Conservation (phyloP, 2,329 filamentous ascomycete genomes). For the Botrytis deweyae region DNA sequence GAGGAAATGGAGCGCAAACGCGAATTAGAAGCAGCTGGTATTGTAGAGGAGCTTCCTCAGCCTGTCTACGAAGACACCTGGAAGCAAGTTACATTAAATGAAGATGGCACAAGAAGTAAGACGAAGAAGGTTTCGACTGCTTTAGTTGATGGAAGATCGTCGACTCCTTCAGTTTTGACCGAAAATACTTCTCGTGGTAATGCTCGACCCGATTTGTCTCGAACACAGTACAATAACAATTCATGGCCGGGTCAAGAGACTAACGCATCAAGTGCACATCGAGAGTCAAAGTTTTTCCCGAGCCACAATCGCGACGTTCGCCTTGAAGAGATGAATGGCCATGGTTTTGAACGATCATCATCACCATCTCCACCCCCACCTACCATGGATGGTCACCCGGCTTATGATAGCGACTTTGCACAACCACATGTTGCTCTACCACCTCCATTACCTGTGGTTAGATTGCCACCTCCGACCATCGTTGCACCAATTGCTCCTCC, state of each 20-base stretch:
- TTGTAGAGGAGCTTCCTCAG: slow-evolving; percentile 26
- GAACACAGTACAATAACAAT: slow-evolving; percentile 35
- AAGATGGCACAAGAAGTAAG: slow-evolving; percentile 36
- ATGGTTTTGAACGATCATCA: slow-evolving; percentile 41
- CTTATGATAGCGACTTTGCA: slow-evolving; percentile 63
- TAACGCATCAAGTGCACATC: slow-evolving; percentile 46
- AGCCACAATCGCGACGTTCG: slow-evolving; percentile 46
- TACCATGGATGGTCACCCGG: slow-evolving; percentile 68
- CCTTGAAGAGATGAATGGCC: slow-evolving; percentile 39
- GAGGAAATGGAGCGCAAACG: slow-evolving; percentile 31
- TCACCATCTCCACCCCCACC: slow-evolving; percentile 73
- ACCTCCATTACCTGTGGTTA: slow-evolving; percentile 71
- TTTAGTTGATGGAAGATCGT: slow-evolving; percentile 28
- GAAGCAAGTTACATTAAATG: slow-evolving; percentile 36
- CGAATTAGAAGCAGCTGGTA: slow-evolving; percentile 33
- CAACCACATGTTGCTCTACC: slow-evolving; percentile 71
- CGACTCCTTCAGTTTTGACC: slow-evolving; percentile 27
- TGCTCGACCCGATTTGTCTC: slow-evolving; percentile 28
- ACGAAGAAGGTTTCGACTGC: slow-evolving; percentile 30
- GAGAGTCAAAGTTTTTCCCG: slow-evolving; percentile 63
- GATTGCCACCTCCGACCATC: slow-evolving; percentile 59
- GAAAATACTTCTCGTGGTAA: slow-evolving; percentile 23
- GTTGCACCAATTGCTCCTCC: slow-evolving; percentile 47
- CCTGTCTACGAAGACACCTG: slow-evolving; percentile 38
- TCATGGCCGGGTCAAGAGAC: slow-evolving; percentile 34